A percentile compares a stretch with the other conserved stretches of the same genome.
These are phyloP conservation scores for Albophoma yamanashiensis DNA, from an alignment of 2,329 filamentous ascomycete genomes.

Conservation along the genomic window DNA sequence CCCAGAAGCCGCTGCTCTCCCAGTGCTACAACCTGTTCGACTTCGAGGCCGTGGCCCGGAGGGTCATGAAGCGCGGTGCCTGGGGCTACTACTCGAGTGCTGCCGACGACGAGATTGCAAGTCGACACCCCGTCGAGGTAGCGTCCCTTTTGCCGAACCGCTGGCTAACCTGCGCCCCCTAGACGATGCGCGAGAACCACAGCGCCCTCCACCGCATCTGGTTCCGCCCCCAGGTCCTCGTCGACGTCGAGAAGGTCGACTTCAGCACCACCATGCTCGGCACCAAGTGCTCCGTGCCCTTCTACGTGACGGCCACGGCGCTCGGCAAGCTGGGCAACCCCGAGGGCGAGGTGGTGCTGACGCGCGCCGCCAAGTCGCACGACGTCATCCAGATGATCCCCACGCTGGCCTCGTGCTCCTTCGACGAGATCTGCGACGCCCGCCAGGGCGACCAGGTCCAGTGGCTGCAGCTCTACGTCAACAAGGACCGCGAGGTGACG, in stretches of 20 bases:
- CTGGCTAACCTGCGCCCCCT: background rate
- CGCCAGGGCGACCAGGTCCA: conserved; percentile 69
- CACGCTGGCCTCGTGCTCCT: conserved; percentile 90
- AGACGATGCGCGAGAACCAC: conserved; percentile 95
- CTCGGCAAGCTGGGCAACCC: conserved; percentile 89
- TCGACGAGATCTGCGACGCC: conserved; percentile 93
- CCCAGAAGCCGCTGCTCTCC: conserved; percentile 66
- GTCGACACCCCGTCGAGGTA: background rate
- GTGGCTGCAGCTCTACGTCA: conserved; percentile 96
- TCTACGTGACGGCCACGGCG: conserved; percentile 94
- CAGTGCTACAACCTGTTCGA: conserved; percentile 93
- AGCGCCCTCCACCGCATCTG: conserved; percentile 91
- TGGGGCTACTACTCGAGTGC: conserved; percentile 98
- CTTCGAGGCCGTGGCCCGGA: conserved; percentile 85
- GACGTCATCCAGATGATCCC: conserved; percentile 97
- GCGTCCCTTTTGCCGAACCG: background rate
- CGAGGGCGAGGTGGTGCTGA: conserved; percentile 88
- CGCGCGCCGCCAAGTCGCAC: conserved; percentile 72
- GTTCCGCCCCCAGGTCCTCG: conserved; percentile 84
- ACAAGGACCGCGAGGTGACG: conserved; percentile 88
- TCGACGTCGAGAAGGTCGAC: conserved; percentile 83
- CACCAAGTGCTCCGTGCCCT: conserved; percentile 71
- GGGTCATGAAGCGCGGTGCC: conserved; percentile 89
- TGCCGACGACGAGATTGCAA: conserved; percentile 42
- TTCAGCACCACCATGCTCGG: conserved; percentile 90